Evolutionary conservation across 495 filamentous ascomycete genomes (phyloP).

Genomic region (Astrothelium macrocarpum): DNA sequence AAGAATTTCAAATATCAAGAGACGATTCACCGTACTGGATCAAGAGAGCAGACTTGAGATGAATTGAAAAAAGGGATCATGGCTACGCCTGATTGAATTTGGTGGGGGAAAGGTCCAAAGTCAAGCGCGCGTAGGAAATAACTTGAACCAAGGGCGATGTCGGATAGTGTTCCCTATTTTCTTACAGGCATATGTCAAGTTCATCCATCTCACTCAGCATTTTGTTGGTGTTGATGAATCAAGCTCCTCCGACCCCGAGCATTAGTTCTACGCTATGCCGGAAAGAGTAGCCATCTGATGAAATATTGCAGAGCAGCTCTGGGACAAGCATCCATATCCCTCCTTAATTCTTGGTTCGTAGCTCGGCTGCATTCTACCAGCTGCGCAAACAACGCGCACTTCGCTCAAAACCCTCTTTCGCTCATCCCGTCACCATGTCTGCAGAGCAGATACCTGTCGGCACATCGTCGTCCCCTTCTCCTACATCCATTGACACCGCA

Average conservation of each 20-base stretch:
- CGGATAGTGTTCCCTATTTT: too few relatives aligned
- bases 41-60: too few relatives aligned
- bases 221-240: not conserved
- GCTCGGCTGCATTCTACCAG: not conserved
- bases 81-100: too few relatives aligned
- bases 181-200: too few relatives aligned
- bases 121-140: too few relatives aligned
- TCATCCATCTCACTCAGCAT: too few relatives aligned
- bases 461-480: not conserved
- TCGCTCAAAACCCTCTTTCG: not conserved
- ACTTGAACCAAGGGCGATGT: too few relatives aligned
- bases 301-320: not conserved
- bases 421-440: not conserved
- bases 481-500: slow-evolving; percentile 22
- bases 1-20: too few relatives aligned
- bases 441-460: slow-evolving; percentile 2
- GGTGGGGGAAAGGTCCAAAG: too few relatives aligned
- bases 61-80: too few relatives aligned
- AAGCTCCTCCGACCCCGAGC: not conserved
- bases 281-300: slow-evolving; percentile 4
- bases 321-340: not conserved
- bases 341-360: not conserved
- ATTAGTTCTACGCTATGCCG: not conserved
- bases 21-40: too few relatives aligned
- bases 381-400: not conserved